Conservation (phyloP, 2,329 filamentous ascomycete genomes). For the Cryphonectria japonica region DNA sequence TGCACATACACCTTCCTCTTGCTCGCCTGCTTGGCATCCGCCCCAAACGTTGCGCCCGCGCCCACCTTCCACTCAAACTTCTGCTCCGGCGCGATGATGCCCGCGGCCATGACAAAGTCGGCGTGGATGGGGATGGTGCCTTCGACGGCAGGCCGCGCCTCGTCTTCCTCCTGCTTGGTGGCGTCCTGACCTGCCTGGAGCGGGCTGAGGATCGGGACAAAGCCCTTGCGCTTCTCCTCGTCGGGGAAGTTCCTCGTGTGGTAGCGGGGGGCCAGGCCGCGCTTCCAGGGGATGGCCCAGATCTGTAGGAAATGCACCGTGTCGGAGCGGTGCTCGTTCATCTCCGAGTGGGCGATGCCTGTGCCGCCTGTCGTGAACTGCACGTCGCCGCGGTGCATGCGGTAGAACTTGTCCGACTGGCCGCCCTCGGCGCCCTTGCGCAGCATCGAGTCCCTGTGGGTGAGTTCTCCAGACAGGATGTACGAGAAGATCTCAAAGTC, state of each 20-base stretch:
- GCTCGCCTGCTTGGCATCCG: constrained; percentile 50
- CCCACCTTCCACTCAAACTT: constrained; percentile 76
- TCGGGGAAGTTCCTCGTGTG: constrained; percentile 76
- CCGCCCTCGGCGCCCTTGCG: constrained; percentile 66
- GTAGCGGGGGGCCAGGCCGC: constrained; percentile 73
- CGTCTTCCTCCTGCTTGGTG: constrained; percentile 64
- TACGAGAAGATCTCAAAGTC: constrained; percentile 92
- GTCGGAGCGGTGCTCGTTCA: constrained; percentile 73
- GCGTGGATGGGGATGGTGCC: constrained; percentile 83
- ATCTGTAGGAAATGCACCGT: constrained; percentile 88
- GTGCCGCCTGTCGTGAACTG: constrained; percentile 91
- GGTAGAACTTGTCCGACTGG: constrained; percentile 66
- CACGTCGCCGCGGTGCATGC: constrained; percentile 78
- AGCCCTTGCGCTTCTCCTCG: constrained; percentile 69
- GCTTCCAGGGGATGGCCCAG: constrained; percentile 80
- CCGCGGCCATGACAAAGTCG: constrained; percentile 81
- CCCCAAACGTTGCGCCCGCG: constrained; percentile 36
- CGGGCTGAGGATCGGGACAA: constrained; percentile 77
- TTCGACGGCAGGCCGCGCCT: constrained; percentile 62
- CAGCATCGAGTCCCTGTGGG: constrained; percentile 85
- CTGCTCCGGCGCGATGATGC: constrained; percentile 67
- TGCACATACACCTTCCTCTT: constrained; percentile 80
- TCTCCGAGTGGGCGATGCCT: constrained; percentile 78
- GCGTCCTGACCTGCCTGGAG: constrained; percentile 69
- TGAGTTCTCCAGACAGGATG: constrained; percentile 82